These are phyloP conservation scores for Pochonia chlamydosporia DNA, from an alignment of 2,329 filamentous ascomycete species.

Conservation along the genomic window DNA sequence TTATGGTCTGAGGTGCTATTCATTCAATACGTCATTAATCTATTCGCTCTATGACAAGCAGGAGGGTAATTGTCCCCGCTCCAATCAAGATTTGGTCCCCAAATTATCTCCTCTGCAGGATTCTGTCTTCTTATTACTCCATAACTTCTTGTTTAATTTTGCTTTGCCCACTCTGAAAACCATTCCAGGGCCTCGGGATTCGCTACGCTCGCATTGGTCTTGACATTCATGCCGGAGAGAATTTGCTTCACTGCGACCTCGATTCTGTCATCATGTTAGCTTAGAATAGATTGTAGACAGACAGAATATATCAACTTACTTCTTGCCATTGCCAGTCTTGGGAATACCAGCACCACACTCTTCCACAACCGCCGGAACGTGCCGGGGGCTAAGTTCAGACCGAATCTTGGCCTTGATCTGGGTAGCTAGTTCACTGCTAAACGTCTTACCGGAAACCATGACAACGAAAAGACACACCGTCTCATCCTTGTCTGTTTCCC, in stretches of 20 bases:
- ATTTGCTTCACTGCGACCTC: constrained; percentile 97
- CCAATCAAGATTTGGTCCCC: too few relatives aligned
- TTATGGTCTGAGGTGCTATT: too few relatives aligned
- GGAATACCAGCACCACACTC: constrained; percentile 78
- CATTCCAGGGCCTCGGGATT: constrained; percentile 85
- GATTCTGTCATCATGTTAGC: constrained; percentile 49
- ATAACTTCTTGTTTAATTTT: constrained; percentile 28
- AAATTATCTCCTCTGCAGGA: too few relatives aligned
- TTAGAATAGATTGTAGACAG: neutral
- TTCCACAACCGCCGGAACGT: constrained; percentile 80
- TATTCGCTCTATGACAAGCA: neutral
- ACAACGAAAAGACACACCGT: constrained; percentile 85
- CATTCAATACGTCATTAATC: neutral
- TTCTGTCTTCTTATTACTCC: too few relatives aligned
- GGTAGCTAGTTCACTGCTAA: constrained; percentile 54
- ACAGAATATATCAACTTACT: constrained; percentile 48
- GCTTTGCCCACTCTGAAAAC: constrained; percentile 72
- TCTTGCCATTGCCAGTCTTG: constrained; percentile 91
- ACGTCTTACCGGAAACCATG: constrained; percentile 53
- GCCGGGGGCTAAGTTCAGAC: constrained; percentile 76
- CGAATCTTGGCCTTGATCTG: constrained; percentile 65
- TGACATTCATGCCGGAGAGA: constrained; percentile 77
- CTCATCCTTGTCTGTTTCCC: constrained; percentile 69
- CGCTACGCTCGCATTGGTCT: constrained; percentile 88
- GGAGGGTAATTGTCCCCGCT: too few relatives aligned